These are phyloP conservation scores for Oxalis stricta DNA, from an alignment of 441 rosid genomes.

Conservation along the genomic window DNA sequence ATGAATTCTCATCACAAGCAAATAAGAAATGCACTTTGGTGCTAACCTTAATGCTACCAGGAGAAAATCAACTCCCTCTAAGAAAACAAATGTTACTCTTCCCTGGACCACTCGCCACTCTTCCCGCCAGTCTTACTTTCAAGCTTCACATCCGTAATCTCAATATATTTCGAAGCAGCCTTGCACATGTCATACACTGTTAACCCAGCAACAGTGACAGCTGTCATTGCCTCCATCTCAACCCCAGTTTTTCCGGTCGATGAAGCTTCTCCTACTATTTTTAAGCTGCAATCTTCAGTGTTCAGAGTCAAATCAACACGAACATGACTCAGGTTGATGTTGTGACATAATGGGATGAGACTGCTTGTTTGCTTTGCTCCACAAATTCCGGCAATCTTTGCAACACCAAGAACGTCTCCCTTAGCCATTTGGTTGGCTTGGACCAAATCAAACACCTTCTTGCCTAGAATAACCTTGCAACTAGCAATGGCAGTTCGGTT, in stretches of 20 bases:
- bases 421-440: slow-evolving; percentile 67
- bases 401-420: slow-evolving; percentile 89
- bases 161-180: slow-evolving; percentile 78
- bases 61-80: not conserved
- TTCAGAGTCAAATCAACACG: slow-evolving; percentile 51
- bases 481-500: slow-evolving; percentile 64
- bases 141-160: slow-evolving; percentile 42
- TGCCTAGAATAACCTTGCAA: slow-evolving; percentile 62
- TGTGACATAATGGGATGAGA: slow-evolving; percentile 79
- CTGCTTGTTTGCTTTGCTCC: slow-evolving; percentile 80
- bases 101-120: slow-evolving; percentile 62
- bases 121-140: slow-evolving; percentile 75
- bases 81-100: slow-evolving; percentile 10
- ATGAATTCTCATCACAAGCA: not conserved
- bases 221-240: slow-evolving; percentile 94
- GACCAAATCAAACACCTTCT: slow-evolving; percentile 63
- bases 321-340: slow-evolving; percentile 50
- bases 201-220: slow-evolving; percentile 63
- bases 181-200: slow-evolving; percentile 95
- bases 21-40: not conserved
- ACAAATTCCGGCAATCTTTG: slow-evolving; percentile 74
- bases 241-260: slow-evolving; percentile 80
- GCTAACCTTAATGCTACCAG: slow-evolving; percentile 2
- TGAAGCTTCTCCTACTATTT: slow-evolving; percentile 69
- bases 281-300: slow-evolving; percentile 46